Percentiles rank a stretch among this genome's conserved stretches.
Conservation (phyloP, 371 early-diverging fungal genomes). For the Syncephalis fuscata region DNA sequence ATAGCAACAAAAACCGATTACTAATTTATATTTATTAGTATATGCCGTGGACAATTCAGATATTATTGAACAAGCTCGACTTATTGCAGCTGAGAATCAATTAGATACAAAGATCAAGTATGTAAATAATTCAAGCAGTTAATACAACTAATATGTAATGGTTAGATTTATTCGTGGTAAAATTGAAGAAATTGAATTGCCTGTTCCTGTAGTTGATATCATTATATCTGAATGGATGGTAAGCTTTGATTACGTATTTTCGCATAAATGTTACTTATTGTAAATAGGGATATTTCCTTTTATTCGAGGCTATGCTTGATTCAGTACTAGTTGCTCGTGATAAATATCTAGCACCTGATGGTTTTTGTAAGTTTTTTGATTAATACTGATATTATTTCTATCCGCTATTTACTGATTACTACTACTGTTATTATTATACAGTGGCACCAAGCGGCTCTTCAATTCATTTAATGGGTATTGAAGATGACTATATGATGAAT, state of each 20-base stretch:
- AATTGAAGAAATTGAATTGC: constrained; percentile 69
- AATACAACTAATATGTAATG: neutral
- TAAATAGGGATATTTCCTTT: constrained; percentile 50
- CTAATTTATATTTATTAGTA: constrained; percentile 17
- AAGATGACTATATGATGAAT: constrained; percentile 62
- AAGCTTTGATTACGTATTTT: neutral
- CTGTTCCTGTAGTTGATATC: constrained; percentile 66
- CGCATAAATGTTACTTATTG: neutral
- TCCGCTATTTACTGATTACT: too few species aligned
- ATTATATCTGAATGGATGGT: constrained; percentile 85
- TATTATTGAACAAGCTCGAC: constrained; percentile 67
- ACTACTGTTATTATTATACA: neutral
- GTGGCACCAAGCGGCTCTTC: constrained; percentile 64
- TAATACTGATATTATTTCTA: too few species aligned
- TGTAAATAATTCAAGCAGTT: neutral
- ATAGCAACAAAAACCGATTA: too few species aligned
- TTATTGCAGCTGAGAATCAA: constrained; percentile 61
- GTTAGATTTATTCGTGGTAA: constrained; percentile 46
- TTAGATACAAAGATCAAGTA: constrained; percentile 50
- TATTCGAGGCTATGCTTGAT: constrained; percentile 83
- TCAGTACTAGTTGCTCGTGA: constrained; percentile 75
- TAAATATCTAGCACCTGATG: constrained; percentile 49
- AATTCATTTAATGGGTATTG: constrained; percentile 55
- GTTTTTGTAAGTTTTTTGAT: constrained; percentile 22
- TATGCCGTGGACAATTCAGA: constrained; percentile 73